Percentiles rank a stretch among this genome's conserved stretches.
Evolutionary conservation across 495 filamentous ascomycete species (phyloP).

Genomic region (Pyrenopolyporus hunteri): DNA sequence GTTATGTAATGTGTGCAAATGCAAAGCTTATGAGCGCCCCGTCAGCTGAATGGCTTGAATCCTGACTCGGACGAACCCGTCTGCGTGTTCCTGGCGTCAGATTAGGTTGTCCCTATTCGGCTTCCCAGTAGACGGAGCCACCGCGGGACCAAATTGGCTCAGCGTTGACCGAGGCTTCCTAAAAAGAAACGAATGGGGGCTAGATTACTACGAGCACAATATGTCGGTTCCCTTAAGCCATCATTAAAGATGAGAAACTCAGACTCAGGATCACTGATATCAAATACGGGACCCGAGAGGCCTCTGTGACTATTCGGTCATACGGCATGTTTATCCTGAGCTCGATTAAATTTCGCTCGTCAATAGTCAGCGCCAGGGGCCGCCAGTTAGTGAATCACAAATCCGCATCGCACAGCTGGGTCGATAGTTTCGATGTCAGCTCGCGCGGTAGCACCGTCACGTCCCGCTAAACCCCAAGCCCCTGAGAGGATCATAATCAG

Average conservation of each 20-base stretch:
- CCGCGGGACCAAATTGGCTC: not conserved
- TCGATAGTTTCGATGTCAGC: slow-evolving; percentile 31
- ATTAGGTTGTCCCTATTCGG: slow-evolving; percentile 5
- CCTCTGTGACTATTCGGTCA: slow-evolving; percentile 12
- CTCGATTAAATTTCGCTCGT: not conserved
- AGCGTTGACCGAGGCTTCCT: not conserved
- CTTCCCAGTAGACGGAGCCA: slow-evolving; percentile 9
- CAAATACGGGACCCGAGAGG: not conserved
- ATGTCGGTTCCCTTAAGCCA: not conserved
- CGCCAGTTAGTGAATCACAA: slow-evolving; percentile 16
- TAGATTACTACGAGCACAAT: too few species aligned
- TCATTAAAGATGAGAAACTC: not conserved
- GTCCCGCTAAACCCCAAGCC: slow-evolving; percentile 6
- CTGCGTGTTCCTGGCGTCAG: slow-evolving; percentile 20
- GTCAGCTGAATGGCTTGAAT: slow-evolving; percentile 25
- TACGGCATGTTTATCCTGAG: not conserved
- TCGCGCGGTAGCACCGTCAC: slow-evolving; percentile 16
- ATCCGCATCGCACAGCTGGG: slow-evolving; percentile 17
- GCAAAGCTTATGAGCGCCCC: slow-evolving; percentile 5
- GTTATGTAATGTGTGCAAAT: slow-evolving; percentile 1
- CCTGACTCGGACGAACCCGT: slow-evolving; percentile 1
- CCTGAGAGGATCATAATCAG: not conserved
- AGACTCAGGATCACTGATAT: not conserved
- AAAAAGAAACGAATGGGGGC: too few species aligned
- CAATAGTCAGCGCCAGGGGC: slow-evolving; percentile 31